Percentiles rank a stretch among this genome's conserved stretches.
phyloP scores from a whole-genome alignment of 2,329 filamentous ascomycete species.

The Xylariaceae sp. region DNA sequence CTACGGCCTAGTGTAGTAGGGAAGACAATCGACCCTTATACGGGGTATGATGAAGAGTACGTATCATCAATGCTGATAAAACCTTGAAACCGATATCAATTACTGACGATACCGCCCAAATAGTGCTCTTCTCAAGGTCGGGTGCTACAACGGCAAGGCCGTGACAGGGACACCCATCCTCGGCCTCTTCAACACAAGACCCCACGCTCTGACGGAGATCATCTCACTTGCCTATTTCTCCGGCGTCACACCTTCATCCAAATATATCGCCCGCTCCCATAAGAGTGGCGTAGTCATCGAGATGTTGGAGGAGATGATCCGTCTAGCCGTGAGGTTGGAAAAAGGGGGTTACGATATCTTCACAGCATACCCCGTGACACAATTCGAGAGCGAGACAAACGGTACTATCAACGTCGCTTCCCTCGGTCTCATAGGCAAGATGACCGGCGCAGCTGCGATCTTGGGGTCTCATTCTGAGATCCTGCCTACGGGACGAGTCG shows the following conservation, averaged over 20 bases:
- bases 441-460: constrained; percentile 81
- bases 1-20: constrained; percentile 73
- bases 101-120: background rate
- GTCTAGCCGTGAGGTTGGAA: constrained; percentile 60
- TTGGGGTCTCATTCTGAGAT: constrained; percentile 55
- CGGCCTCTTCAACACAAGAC: constrained; percentile 77
- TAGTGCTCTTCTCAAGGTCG: constrained; percentile 64
- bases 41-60: constrained; percentile 63
- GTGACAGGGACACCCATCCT: constrained; percentile 70
- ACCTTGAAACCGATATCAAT: background rate
- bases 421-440: constrained; percentile 77
- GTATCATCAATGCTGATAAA: background rate
- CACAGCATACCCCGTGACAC: constrained; percentile 62
- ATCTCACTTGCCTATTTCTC: constrained; percentile 68
- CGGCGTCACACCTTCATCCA: constrained; percentile 52
- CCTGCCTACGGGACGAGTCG: constrained; percentile 51
- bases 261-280: constrained; percentile 72
- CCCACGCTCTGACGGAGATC: constrained; percentile 59
- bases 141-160: constrained; percentile 65
- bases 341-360: constrained; percentile 74
- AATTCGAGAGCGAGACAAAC: constrained; percentile 45
- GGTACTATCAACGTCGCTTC: constrained; percentile 55
- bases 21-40: constrained; percentile 67
- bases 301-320: constrained; percentile 44
- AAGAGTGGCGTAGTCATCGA: constrained; percentile 56